phyloP scores from a whole-genome alignment of 257 asterid species.

The Misopates orontium region DNA sequence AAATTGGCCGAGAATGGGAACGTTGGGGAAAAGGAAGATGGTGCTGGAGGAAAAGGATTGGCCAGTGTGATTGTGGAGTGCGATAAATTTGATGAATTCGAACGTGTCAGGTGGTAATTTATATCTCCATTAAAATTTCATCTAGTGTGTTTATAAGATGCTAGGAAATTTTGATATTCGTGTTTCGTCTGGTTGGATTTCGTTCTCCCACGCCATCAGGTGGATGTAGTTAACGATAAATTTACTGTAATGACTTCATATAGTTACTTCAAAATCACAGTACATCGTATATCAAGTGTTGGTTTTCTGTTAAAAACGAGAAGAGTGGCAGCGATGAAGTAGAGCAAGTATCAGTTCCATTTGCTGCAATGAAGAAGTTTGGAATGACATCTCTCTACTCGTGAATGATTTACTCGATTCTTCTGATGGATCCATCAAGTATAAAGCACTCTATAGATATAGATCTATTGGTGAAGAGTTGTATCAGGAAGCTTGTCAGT shows the following conservation, averaged over 20 bases:
- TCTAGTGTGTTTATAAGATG: not conserved
- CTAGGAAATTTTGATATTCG: not conserved
- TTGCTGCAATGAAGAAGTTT: slow-evolving; percentile 35
- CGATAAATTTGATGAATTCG: no score
- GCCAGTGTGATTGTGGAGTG: no score
- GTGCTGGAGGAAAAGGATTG: no score
- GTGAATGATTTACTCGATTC: slow-evolving; percentile 70
- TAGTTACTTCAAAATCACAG: no score
- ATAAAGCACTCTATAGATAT: slow-evolving; percentile 66
- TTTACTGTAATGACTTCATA: not conserved
- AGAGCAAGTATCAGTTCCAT: slow-evolving; percentile 39
- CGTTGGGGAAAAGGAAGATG: not conserved
- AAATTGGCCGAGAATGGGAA: slow-evolving; percentile 12
- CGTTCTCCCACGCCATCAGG: not conserved
- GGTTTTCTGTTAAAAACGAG: no score
- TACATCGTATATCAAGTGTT: not conserved
- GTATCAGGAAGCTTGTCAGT: slow-evolving; percentile 58
- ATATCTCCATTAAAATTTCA: not conserved
- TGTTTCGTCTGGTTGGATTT: not conserved
- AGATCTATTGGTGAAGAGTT: slow-evolving; percentile 64
- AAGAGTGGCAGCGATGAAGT: slow-evolving; percentile 35
- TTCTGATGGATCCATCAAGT: slow-evolving; percentile 46
- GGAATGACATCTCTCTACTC: slow-evolving; percentile 55
- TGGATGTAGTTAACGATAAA: not conserved
- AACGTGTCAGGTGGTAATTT: no score